phyloP scores from a whole-genome alignment of 192 early-diverging fungal species.

The Phycomyces blakesleeanus region DNA sequence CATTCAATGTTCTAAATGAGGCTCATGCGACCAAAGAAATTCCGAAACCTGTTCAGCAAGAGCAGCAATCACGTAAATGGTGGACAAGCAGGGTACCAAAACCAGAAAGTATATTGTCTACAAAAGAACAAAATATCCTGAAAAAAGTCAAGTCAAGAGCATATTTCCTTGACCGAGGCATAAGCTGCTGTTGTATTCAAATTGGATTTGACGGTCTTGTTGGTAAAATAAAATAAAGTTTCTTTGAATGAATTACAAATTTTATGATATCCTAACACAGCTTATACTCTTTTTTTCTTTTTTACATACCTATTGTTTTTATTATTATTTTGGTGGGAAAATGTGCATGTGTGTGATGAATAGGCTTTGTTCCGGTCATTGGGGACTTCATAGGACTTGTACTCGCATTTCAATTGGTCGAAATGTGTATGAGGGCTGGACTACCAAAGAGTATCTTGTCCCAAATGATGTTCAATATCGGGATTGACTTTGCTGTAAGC shows the following conservation, averaged over 20 bases:
- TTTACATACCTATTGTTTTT: too few species aligned
- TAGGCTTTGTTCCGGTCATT: conserved; percentile 44
- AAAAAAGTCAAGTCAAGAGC: conserved; percentile 38
- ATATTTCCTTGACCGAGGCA: conserved; percentile 37
- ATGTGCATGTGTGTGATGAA: too few species aligned
- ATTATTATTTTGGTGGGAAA: too few species aligned
- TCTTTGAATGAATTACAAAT: too few species aligned
- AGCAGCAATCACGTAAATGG: conserved; percentile 10
- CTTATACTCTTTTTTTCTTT: conserved; percentile 1
- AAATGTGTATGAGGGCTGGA: conserved; percentile 37
- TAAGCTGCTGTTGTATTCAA: conserved; percentile 30
- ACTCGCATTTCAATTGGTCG: conserved; percentile 33
- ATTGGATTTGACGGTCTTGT: conserved; percentile 42
- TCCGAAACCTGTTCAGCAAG: neutral
- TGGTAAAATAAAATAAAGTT: conserved; percentile 20
- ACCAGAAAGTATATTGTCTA: conserved; percentile 5
- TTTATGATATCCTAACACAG: neutral
- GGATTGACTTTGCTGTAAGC: conserved; percentile 43
- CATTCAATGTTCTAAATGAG: too few species aligned
- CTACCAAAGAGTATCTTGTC: conserved; percentile 32
- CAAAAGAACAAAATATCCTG: conserved; percentile 23
- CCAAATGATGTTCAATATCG: conserved; percentile 41
- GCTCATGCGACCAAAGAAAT: too few species aligned
- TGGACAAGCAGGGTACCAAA: conserved; percentile 10
- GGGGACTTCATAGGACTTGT: conserved; percentile 40